Conservation (phyloP, 305 asterid species). For the Vinca major region DNA sequence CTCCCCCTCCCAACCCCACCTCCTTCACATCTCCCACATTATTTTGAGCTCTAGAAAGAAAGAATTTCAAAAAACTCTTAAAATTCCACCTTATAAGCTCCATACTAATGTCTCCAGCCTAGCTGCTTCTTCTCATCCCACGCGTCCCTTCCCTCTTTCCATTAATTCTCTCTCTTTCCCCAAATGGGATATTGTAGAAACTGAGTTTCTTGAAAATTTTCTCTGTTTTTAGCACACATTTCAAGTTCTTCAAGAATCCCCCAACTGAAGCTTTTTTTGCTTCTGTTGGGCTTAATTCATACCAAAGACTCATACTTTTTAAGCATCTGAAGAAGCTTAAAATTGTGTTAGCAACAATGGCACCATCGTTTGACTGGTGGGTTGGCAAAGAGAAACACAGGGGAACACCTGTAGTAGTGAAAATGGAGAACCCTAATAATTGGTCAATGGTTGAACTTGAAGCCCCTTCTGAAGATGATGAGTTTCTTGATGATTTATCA, state of each 20-base stretch:
- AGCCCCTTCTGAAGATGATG: slow-evolving; percentile 73
- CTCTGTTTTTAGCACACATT: neutral
- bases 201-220: neutral
- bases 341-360: slow-evolving; percentile 32
- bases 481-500: slow-evolving; percentile 37
- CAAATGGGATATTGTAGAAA: slow-evolving; percentile 29
- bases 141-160: slow-evolving; percentile 5
- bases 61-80: neutral
- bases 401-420: slow-evolving; percentile 84
- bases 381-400: slow-evolving; percentile 45
- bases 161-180: slow-evolving; percentile 1
- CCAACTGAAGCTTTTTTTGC: slow-evolving; percentile 1
- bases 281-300: slow-evolving; percentile 1
- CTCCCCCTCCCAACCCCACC: slow-evolving; percentile 1
- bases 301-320: slow-evolving; percentile 14
- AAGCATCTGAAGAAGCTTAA: neutral
- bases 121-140: slow-evolving; percentile 4
- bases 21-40: neutral
- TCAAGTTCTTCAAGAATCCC: neutral
- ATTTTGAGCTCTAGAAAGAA: neutral
- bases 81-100: slow-evolving; percentile 14
- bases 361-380: slow-evolving; percentile 77
- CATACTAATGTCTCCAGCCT: slow-evolving; percentile 23
- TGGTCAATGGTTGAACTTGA: slow-evolving; percentile 95
- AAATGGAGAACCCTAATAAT: slow-evolving; percentile 90